Conservation (phyloP, 805 yeast genomes). For the Barnettozyma californica region DNA sequence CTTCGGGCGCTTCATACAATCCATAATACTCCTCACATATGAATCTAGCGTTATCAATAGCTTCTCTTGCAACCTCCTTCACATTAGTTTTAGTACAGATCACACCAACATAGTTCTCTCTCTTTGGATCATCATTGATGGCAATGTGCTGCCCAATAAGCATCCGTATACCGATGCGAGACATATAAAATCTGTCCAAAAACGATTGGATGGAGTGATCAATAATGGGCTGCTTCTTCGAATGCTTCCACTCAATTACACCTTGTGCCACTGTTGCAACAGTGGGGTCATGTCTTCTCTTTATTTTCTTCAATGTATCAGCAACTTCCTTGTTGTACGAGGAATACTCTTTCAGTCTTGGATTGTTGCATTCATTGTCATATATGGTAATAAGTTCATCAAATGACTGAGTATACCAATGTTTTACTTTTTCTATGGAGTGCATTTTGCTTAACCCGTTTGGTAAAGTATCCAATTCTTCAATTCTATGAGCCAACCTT, state of each 20-base stretch:
- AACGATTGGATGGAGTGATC: constrained; percentile 75
- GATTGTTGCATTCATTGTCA: constrained; percentile 9
- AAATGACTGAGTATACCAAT: constrained; percentile 90
- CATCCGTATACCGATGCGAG: constrained; percentile 89
- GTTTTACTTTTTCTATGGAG: constrained; percentile 66
- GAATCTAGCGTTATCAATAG: constrained; percentile 84
- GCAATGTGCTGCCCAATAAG: constrained; percentile 93
- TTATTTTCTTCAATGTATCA: constrained; percentile 62
- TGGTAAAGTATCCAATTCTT: constrained; percentile 78
- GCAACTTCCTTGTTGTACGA: constrained; percentile 66
- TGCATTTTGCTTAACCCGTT: constrained; percentile 68
- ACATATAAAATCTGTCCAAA: constrained; percentile 82
- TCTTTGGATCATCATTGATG: constrained; percentile 59
- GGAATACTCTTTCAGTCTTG: constrained; percentile 52
- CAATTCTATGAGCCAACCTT: constrained; percentile 77
- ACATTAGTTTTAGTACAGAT: constrained; percentile 83
- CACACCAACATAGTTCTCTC: constrained; percentile 77
- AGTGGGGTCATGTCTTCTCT: constrained; percentile 85
- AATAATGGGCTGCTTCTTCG: constrained; percentile 42
- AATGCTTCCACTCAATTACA: constrained; percentile 80
- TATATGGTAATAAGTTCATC: constrained; percentile 65
- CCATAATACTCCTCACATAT: constrained; percentile 92
- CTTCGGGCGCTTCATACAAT: constrained; percentile 78
- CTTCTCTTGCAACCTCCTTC: constrained; percentile 77
- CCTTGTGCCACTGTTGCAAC: constrained; percentile 91